Base-by-base conservation (phyloP, 2,329 filamentous ascomycete genomes). In the Aspergillus viridinutans region DNA sequence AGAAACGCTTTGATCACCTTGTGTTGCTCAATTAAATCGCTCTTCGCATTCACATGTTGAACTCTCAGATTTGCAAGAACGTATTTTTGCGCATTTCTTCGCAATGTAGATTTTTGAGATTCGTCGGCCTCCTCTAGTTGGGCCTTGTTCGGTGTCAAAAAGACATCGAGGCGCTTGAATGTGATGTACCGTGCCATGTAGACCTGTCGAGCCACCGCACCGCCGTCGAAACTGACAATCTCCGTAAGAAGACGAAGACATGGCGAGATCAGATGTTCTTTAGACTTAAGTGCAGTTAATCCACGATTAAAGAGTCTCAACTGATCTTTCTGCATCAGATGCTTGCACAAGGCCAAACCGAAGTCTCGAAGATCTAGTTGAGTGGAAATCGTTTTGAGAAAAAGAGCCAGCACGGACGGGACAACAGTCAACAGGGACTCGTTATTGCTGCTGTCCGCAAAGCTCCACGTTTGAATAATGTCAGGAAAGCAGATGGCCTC, bases 191-290 rank as follows among this genome's bases (percentile, higher is more conserved):
- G 84, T 32, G 87, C 86, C 53, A 88, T 83, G 71, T 96, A 95
- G 35, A 97, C 81, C 49, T 87, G 82, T 63, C 85, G 87, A 28
- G 92, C 90, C 55, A 92, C 81, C 45, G 85, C 84, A 14, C 94
- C 95, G 17, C 92, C 92, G 73, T 97, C 92, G 61, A 96, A 89
- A 54, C 82, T 86, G 17, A 90, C 85, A n/a, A 92, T 82, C 74
- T 99, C 93, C 52, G 88, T 90, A 58, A 99, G 81, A 52, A 99
- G 78, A 56, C 93, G 86, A 57, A 99, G 77, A 25, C 90, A 92
- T 0, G 94, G 93, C 2, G 91, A 94, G 59, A 97, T 92, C 57
- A 97, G 79, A 72, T 90, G 91, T 42, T 92, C 91, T 69, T 95
- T 96, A 50, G 85, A 83, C 72, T 91, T 92, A 25, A 90, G 87